A percentile compares a stretch with the other conserved stretches of the same genome.
Conservation (phyloP, 177 flowering plant species). For the Vitis hybrid region DNA sequence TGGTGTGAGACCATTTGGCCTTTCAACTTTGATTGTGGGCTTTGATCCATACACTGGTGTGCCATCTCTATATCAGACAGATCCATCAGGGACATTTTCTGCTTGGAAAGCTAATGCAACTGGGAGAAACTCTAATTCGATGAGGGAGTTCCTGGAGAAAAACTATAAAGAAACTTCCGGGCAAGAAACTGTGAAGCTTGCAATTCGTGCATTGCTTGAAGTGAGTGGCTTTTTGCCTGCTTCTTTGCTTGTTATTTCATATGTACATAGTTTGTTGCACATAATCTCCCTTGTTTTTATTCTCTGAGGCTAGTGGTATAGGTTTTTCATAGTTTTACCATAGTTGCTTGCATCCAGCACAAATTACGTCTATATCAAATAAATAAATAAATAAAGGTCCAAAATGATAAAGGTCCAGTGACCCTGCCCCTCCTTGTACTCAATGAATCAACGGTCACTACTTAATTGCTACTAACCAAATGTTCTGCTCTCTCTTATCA, state of each 20-base stretch:
- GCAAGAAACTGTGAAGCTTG: slow-evolving; percentile 89
- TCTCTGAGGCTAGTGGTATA: background rate
- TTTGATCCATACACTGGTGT: slow-evolving; percentile 87
- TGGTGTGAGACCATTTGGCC: slow-evolving; percentile 98
- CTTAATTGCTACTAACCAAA: no score
- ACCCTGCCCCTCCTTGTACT: no score
- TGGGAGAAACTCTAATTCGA: slow-evolving; percentile 91
- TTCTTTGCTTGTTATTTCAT: background rate
- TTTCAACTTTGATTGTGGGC: slow-evolving; percentile 91
- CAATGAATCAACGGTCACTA: no score
- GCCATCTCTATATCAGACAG: slow-evolving; percentile 95
- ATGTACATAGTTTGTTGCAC: background rate
- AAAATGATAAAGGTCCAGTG: no score
- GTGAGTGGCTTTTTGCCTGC: slow-evolving; percentile 35
- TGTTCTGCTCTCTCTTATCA: no score
- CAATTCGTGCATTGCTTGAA: slow-evolving; percentile 93
- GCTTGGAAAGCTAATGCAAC: slow-evolving; percentile 99
- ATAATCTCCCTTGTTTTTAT: background rate
- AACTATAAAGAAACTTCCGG: slow-evolving; percentile 96
- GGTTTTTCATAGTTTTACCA: background rate
- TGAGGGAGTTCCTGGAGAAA: slow-evolving; percentile 87
- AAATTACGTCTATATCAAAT: no score
- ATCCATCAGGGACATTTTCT: slow-evolving; percentile 97
- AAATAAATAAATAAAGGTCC: no score
- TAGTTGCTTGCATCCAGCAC: background rate